These are phyloP conservation scores for Fusarium drepaniforme DNA, from an alignment of 2,329 filamentous ascomycete species.

Conservation along the genomic window DNA sequence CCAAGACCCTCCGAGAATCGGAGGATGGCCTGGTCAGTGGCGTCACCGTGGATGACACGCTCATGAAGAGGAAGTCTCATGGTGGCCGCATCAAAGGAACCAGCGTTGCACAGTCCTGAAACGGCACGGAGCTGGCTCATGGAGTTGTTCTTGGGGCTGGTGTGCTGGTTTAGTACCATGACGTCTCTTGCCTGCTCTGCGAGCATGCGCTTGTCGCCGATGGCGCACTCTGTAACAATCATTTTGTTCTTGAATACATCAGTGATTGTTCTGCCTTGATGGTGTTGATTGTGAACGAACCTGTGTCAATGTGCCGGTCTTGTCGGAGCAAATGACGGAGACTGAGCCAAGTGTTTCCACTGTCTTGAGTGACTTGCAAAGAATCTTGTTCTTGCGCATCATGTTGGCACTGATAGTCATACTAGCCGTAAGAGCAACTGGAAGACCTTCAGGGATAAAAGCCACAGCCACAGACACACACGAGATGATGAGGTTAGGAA, in stretches of 20 bases:
- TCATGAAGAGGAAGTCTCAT: constrained; percentile 68
- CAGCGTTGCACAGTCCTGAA: constrained; percentile 79
- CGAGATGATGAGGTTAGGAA: constrained; percentile 78
- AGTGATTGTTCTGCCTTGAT: background rate
- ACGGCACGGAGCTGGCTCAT: constrained; percentile 71
- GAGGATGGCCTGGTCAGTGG: constrained; percentile 81
- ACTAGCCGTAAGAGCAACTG: constrained; percentile 76
- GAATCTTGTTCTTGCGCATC: constrained; percentile 81
- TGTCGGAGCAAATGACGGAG: constrained; percentile 81
- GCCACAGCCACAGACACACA: constrained; percentile 80
- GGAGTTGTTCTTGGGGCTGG: constrained; percentile 51
- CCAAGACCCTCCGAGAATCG: constrained; percentile 75
- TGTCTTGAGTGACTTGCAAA: constrained; percentile 85
- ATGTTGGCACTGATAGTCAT: constrained; percentile 82
- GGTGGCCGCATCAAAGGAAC: constrained; percentile 78
- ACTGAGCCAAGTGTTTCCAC: constrained; percentile 82
- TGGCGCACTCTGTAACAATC: constrained; percentile 76
- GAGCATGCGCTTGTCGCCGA: constrained; percentile 64
- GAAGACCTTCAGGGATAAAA: constrained; percentile 81
- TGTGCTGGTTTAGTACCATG: constrained; percentile 40
- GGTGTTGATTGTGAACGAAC: constrained; percentile 44
- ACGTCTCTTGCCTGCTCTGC: constrained; percentile 63
- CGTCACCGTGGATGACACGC: constrained; percentile 78
- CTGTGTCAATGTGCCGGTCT: constrained; percentile 78
- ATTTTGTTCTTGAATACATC: constrained; percentile 72